Conservation (phyloP, 768 basidiomycete genomes). For the Pleurotus salmoneostramineus region DNA sequence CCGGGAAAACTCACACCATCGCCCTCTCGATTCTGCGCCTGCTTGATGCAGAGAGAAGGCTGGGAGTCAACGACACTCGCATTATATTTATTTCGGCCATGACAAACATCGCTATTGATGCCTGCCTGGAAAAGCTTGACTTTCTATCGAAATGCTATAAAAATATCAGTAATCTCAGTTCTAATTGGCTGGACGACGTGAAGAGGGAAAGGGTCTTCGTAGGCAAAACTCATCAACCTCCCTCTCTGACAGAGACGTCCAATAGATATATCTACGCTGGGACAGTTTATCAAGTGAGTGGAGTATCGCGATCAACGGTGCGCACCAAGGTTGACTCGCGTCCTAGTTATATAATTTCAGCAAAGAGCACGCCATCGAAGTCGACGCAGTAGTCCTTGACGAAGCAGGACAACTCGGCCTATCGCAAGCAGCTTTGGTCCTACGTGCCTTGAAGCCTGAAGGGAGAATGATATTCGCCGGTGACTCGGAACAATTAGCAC, state of each 20-base stretch:
- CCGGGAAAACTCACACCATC: conserved; percentile 51
- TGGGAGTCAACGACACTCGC: conserved; percentile 23
- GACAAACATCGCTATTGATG: conserved; percentile 51
- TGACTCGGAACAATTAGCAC: conserved; percentile 49
- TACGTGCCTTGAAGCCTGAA: conserved; percentile 31
- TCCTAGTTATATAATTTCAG: conserved; percentile 44
- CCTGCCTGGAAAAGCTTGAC: conserved; percentile 37
- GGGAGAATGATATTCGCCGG: conserved; percentile 46
- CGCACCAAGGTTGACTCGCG: not conserved
- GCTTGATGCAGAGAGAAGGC: conserved; percentile 34
- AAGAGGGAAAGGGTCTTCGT: conserved; percentile 35
- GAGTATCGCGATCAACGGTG: conserved; percentile 1
- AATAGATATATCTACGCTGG: conserved; percentile 38
- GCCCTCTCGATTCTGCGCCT: conserved; percentile 42
- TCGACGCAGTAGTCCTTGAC: conserved; percentile 43
- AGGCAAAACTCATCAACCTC: conserved; percentile 36
- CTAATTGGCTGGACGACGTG: conserved; percentile 40
- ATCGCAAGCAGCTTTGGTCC: conserved; percentile 39
- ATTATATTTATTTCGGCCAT: conserved; percentile 47
- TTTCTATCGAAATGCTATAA: conserved; percentile 32
- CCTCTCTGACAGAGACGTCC: conserved; percentile 19
- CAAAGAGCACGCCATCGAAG: conserved; percentile 31
- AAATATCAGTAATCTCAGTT: conserved; percentile 29
- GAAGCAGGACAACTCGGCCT: conserved; percentile 50
- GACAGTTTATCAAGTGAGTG: conserved; percentile 40